These are phyloP conservation scores for Closterium sp. DNA, from an alignment of 139 green algal species.

Conservation along the genomic window DNA sequence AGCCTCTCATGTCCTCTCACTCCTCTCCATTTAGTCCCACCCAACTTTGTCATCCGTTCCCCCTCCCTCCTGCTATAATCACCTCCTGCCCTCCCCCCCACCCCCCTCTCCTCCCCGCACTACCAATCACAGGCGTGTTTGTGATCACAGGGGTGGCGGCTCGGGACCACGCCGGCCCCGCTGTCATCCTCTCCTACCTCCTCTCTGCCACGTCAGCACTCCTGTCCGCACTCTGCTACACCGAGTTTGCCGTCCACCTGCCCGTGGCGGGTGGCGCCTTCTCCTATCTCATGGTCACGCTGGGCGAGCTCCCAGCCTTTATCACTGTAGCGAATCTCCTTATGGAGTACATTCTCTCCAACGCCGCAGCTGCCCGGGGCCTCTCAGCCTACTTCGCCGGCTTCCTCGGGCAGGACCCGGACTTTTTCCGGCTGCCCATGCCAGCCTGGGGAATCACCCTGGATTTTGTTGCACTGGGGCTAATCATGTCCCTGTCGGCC, in stretches of 20 bases:
- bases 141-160: constrained; percentile 81
- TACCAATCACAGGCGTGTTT: constrained; percentile 70
- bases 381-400: constrained; percentile 78
- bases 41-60: background rate
- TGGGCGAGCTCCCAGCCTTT: constrained; percentile 77
- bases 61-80: background rate
- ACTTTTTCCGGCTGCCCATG: constrained; percentile 54
- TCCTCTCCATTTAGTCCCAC: background rate
- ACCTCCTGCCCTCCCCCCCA: background rate
- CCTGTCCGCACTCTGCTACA: constrained; percentile 79
- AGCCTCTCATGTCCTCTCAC: background rate
- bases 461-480: constrained; percentile 65
- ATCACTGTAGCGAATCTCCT: constrained; percentile 76
- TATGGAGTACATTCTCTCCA: constrained; percentile 81
- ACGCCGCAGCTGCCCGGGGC: constrained; percentile 74
- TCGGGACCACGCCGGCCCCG: constrained; percentile 45
- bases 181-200: constrained; percentile 36
- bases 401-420: constrained; percentile 56
- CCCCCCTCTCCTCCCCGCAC: no score
- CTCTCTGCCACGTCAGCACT: constrained; percentile 62
- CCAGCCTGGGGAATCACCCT: constrained; percentile 54
- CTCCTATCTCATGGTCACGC: constrained; percentile 74
- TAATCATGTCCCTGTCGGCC: constrained; percentile 23
- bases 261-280: constrained; percentile 79
- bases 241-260: constrained; percentile 78